Conservation (phyloP, 495 filamentous ascomycete genomes). For the Trichoderma asperelloides region DNA sequence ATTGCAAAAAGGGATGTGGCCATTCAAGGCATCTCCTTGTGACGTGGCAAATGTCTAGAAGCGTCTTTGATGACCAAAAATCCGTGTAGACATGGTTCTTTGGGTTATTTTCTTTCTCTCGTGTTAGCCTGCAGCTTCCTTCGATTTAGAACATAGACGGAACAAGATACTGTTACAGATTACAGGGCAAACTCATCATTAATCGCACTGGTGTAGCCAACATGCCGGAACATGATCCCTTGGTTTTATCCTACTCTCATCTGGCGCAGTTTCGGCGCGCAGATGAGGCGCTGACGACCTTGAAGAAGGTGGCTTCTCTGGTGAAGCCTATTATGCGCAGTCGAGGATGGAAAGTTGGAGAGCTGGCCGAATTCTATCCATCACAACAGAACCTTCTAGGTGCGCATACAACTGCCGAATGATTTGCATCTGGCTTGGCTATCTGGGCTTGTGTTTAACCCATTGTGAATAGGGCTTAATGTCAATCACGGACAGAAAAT, state of each 20-base stretch:
- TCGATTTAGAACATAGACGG: not conserved
- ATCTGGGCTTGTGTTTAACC: not conserved
- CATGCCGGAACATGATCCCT: slow-evolving; percentile 58
- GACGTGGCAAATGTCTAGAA: not conserved
- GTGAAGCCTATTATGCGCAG: slow-evolving; percentile 96
- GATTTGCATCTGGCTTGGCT: not conserved
- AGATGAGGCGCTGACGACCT: slow-evolving; percentile 69
- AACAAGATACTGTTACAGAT: not conserved
- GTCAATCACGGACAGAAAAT: slow-evolving; percentile 68
- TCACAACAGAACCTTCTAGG: slow-evolving; percentile 65
- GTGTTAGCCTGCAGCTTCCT: not conserved
- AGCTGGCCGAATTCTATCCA: slow-evolving; percentile 81
- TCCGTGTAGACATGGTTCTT: not conserved
- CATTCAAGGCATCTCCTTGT: not conserved
- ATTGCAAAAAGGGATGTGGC: not conserved
- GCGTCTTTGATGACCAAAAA: not conserved
- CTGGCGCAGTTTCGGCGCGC: slow-evolving; percentile 61
- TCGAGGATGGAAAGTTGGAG: slow-evolving; percentile 68
- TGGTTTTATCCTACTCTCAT: slow-evolving; percentile 73
- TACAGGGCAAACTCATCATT: not conserved
- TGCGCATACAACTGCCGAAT: slow-evolving; percentile 16
- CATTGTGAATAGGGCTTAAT: slow-evolving; percentile 53
- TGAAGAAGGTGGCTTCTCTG: slow-evolving; percentile 76
- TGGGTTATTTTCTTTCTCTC: not conserved
- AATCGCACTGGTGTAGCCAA: slow-evolving; percentile 13